phyloP scores from a whole-genome alignment of 371 early-diverging fungal species.

The Fennellomyces sp. region DNA sequence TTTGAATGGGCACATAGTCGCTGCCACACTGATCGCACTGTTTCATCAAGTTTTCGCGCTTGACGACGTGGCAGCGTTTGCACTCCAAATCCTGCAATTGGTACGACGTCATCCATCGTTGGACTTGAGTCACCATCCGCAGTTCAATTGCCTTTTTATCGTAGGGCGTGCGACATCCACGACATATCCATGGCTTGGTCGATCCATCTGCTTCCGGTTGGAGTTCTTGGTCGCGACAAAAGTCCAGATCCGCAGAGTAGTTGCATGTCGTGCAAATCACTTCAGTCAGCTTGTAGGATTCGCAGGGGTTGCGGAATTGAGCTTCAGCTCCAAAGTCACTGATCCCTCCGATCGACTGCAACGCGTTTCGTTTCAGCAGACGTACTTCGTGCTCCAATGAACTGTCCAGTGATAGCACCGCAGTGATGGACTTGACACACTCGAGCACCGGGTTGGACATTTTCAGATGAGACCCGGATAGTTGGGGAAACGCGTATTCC shows the following conservation, averaged over 20 bases:
- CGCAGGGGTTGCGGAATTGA: slow-evolving; percentile 79
- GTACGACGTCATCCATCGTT: slow-evolving; percentile 61
- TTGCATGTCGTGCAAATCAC: slow-evolving; percentile 89
- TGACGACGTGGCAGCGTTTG: slow-evolving; percentile 76
- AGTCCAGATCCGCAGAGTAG: slow-evolving; percentile 83
- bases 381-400: slow-evolving; percentile 65
- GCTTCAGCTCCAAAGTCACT: slow-evolving; percentile 84
- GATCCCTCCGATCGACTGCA: slow-evolving; percentile 66
- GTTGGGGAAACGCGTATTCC: slow-evolving; percentile 63
- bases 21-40: slow-evolving; percentile 66
- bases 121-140: slow-evolving; percentile 70
- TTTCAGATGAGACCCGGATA: slow-evolving; percentile 70
- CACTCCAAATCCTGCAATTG: slow-evolving; percentile 91
- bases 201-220: slow-evolving; percentile 52
- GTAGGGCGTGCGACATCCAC: slow-evolving; percentile 76
- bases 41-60: slow-evolving; percentile 71
- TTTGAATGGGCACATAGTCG: slow-evolving; percentile 38
- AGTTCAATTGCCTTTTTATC: slow-evolving; percentile 79
- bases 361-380: slow-evolving; percentile 74
- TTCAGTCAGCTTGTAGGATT: slow-evolving; percentile 75
- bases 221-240: slow-evolving; percentile 82
- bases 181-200: slow-evolving; percentile 51
- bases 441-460: slow-evolving; percentile 75
- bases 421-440: slow-evolving; percentile 73
- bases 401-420: slow-evolving; percentile 75